These are phyloP conservation scores for Ophiostoma fasciatum DNA, from an alignment of 2,329 filamentous ascomycete species.

Conservation along the genomic window DNA sequence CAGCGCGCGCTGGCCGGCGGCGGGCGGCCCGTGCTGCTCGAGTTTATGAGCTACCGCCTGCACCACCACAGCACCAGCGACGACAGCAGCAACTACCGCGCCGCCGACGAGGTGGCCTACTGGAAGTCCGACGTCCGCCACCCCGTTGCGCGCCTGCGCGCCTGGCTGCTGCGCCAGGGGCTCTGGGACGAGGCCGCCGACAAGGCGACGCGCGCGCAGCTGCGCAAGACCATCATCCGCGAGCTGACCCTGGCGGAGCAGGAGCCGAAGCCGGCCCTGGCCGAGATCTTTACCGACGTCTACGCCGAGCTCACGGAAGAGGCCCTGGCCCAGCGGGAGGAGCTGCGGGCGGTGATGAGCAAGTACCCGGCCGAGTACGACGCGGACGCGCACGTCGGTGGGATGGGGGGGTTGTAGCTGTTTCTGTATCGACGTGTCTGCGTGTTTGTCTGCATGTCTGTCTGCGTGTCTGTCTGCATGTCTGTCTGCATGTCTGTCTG, in stretches of 20 bases:
- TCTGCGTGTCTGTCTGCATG: too few relatives aligned
- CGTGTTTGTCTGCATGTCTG: too few relatives aligned
- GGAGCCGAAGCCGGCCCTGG: constrained; percentile 60
- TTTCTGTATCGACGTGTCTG: too few relatives aligned
- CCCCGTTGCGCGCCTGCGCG: constrained; percentile 23
- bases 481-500: too few relatives aligned
- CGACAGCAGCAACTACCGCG: constrained; percentile 91
- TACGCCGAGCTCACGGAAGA: constrained; percentile 64
- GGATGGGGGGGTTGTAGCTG: neutral
- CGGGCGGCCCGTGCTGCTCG: constrained; percentile 73
- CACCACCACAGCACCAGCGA: constrained; percentile 91
- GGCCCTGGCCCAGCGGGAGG: constrained; percentile 49
- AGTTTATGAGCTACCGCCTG: constrained; percentile 95
- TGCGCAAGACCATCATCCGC: constrained; percentile 41
- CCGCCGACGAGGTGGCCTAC: constrained; percentile 78
- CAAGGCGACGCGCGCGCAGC: constrained; percentile 28
- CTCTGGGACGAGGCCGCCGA: constrained; percentile 80
- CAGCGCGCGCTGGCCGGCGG: constrained; percentile 64
- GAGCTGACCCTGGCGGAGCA: constrained; percentile 74
- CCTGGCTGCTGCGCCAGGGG: constrained; percentile 69
- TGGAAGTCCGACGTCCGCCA: constrained; percentile 44
- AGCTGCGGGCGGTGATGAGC: constrained; percentile 60
- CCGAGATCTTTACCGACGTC: constrained; percentile 67
- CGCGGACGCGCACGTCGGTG: neutral
- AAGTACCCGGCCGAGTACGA: constrained; percentile 90